Evolutionary conservation across 1,284 basidiomycete genomes (phyloP).

Genomic region (Lentinula novae-zelandiae): DNA sequence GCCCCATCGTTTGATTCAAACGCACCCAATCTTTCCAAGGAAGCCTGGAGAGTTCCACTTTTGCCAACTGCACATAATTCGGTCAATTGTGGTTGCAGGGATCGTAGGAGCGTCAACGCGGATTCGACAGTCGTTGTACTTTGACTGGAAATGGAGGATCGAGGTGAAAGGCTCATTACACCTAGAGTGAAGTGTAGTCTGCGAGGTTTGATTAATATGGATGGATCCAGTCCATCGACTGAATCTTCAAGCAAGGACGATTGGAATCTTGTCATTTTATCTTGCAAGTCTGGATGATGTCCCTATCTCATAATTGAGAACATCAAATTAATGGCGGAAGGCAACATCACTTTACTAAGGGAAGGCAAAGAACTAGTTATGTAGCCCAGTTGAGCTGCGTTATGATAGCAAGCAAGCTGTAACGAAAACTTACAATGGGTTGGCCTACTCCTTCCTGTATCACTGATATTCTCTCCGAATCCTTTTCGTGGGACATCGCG

Average conservation of each 20-base stretch:
- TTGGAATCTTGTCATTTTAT: slow-evolving; percentile 42
- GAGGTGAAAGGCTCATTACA: slow-evolving; percentile 51
- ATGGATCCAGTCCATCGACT: slow-evolving; percentile 54
- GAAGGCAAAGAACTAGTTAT: slow-evolving; percentile 38
- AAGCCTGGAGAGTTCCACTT: slow-evolving; percentile 32
- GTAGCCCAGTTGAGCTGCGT: neutral
- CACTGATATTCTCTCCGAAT: neutral
- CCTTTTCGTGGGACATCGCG: neutral
- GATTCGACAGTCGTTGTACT: slow-evolving; percentile 31
- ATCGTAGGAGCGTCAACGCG: slow-evolving; percentile 45
- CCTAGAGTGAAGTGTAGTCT: slow-evolving; percentile 69
- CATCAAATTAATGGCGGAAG: neutral
- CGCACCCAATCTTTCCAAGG: slow-evolving; percentile 47
- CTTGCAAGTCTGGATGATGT: slow-evolving; percentile 42
- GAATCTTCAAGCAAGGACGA: slow-evolving; percentile 31
- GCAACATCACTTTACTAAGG: slow-evolving; percentile 31
- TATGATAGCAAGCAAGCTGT: neutral
- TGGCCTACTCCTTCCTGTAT: slow-evolving; percentile 16
- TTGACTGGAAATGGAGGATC: neutral
- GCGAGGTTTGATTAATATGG: slow-evolving; percentile 57
- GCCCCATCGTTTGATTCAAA: slow-evolving; percentile 42
- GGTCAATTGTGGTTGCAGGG: slow-evolving; percentile 42
- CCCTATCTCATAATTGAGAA: slow-evolving; percentile 34
- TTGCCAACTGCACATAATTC: slow-evolving; percentile 25
- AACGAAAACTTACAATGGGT: slow-evolving; percentile 25